Evolutionary conservation across 23 red algal species (phyloP).

Genomic region (Agarophyton chilense): DNA sequence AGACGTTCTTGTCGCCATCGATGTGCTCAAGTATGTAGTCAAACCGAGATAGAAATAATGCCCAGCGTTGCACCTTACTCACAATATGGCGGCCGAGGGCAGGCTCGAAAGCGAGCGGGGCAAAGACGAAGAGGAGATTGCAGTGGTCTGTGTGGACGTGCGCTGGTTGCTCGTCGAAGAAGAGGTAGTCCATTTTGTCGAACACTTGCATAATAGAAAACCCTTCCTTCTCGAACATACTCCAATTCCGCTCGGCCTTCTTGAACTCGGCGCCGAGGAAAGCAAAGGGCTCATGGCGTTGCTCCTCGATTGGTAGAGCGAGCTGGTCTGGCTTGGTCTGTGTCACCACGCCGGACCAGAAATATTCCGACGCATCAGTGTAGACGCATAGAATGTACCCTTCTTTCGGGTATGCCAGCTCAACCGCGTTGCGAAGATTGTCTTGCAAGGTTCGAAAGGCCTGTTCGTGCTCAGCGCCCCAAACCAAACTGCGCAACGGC

Average conservation of each 20-base stretch:
- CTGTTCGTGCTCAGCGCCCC: neutral
- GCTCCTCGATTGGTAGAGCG: neutral
- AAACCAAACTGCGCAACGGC: neutral
- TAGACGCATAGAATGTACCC: neutral
- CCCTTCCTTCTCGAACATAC: conserved; percentile 50
- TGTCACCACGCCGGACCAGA: conserved; percentile 34
- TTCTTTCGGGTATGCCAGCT: neutral
- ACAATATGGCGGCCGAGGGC: conserved; percentile 5
- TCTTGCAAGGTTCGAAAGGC: conserved; percentile 19
- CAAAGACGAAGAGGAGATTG: conserved; percentile 22
- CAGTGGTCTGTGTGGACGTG: conserved; percentile 25
- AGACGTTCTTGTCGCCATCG: neutral
- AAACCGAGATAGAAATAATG: conserved; percentile 28
- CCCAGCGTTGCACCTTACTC: conserved; percentile 30
- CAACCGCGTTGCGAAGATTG: neutral
- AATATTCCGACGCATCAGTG: conserved; percentile 57
- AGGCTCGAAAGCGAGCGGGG: neutral
- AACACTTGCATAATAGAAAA: conserved; percentile 20
- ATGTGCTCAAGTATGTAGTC: conserved; percentile 40
- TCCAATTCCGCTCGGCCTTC: conserved; percentile 6
- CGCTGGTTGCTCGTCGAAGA: neutral
- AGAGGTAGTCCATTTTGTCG: conserved; percentile 28
- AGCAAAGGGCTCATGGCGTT: conserved; percentile 18
- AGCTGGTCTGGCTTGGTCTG: neutral
- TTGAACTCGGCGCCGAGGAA: conserved; percentile 20